These are phyloP conservation scores for Jacaranda copaia DNA, from an alignment of 257 asterid genomes.

Conservation along the genomic window DNA sequence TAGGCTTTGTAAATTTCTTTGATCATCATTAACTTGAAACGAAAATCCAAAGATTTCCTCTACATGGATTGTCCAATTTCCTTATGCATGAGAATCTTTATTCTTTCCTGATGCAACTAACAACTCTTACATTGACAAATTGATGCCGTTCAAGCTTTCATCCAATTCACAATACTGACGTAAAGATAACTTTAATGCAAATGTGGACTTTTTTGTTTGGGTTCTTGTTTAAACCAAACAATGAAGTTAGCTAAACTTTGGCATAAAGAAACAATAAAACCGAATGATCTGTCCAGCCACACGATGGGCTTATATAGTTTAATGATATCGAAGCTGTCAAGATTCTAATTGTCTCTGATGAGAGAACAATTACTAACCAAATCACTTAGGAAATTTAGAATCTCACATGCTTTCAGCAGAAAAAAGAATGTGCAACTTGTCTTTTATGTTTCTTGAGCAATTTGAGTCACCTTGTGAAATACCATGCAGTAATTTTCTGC, in stretches of 20 bases:
- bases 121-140: neutral
- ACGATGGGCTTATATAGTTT: neutral
- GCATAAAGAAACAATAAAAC: too few relatives aligned
- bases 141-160: neutral
- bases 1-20: neutral
- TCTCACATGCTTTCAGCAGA: conserved; percentile 10
- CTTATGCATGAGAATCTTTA: too few relatives aligned
- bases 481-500: neutral
- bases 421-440: conserved; percentile 11
- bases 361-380: conserved; percentile 17
- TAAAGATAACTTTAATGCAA: too few relatives aligned
- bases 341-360: conserved; percentile 29
- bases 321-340: neutral
- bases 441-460: conserved; percentile 11
- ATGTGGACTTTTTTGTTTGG: too few relatives aligned
- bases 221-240: too few relatives aligned
- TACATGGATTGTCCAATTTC: neutral
- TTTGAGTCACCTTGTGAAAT: neutral
- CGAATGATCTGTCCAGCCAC: neutral
- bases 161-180: too few relatives aligned
- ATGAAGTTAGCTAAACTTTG: too few relatives aligned
- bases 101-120: neutral
- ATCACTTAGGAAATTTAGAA: conserved; percentile 6
- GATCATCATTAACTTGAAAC: too few relatives aligned
- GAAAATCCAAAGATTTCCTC: neutral